Conservation (phyloP, 148 eudicot species). For the Suaeda aralocaspica region DNA sequence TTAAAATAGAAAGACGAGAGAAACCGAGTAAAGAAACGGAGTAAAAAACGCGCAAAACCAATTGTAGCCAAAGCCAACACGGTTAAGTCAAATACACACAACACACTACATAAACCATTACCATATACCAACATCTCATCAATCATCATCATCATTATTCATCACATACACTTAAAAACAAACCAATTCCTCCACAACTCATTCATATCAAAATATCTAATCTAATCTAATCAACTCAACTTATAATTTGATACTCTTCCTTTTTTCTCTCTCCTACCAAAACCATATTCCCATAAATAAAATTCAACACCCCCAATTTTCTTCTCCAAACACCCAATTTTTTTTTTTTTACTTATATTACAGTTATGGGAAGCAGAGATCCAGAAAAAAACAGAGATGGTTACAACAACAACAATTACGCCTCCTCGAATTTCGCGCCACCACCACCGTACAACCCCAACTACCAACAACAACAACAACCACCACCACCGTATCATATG, state of each 20-base stretch:
- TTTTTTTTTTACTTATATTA: no score
- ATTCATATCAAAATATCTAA: conserved; percentile 1
- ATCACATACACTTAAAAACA: background rate
- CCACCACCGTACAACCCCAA: conserved; percentile 11
- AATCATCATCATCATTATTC: background rate
- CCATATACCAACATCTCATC: no score
- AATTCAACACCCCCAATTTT: no score
- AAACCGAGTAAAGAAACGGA: no score
- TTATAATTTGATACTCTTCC: background rate
- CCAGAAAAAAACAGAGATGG: conserved; percentile 43
- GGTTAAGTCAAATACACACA: no score
- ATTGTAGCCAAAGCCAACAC: no score
- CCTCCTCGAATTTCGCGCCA: conserved; percentile 9
- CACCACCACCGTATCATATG: conserved; percentile 19
- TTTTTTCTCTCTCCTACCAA: background rate
- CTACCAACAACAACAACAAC: conserved; percentile 5
- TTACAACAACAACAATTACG: conserved; percentile 19
- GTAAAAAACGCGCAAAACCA: no score
- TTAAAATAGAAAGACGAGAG: no score
- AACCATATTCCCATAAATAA: no score
- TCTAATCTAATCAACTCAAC: background rate
- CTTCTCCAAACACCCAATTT: background rate
- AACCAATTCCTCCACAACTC: no score
- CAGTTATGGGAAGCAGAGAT: conserved; percentile 43
- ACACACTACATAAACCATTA: no score